Evolutionary conservation across 2,329 filamentous ascomycete genomes (phyloP).

Genomic region (Xylariaceae sp.): DNA sequence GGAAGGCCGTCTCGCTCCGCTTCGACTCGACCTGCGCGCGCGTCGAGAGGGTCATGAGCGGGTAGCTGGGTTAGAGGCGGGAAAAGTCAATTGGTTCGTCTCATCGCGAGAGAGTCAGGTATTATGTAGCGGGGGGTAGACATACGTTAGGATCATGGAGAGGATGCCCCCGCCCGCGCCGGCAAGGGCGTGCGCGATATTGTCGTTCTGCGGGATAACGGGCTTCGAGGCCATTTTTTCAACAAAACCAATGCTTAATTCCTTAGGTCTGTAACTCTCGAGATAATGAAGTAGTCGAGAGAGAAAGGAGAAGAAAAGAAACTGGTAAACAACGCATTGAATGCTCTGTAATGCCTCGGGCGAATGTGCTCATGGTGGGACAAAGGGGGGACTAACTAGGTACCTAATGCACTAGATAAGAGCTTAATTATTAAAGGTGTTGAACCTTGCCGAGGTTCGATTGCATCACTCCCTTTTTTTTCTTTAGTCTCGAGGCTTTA

Average conservation of each 20-base stretch:
- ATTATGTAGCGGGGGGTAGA: slow-evolving; percentile 4
- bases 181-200: slow-evolving; percentile 92
- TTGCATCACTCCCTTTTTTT: slow-evolving; percentile 29
- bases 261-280: background rate
- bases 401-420: slow-evolving; percentile 1
- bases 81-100: slow-evolving; percentile 11
- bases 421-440: slow-evolving; percentile 14
- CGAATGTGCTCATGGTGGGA: background rate
- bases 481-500: background rate
- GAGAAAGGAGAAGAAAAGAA: too few species aligned
- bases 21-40: slow-evolving; percentile 97
- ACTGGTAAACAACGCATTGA: background rate
- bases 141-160: slow-evolving; percentile 91
- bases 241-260: background rate
- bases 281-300: background rate
- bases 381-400: background rate
- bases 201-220: slow-evolving; percentile 84
- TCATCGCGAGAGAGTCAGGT: background rate
- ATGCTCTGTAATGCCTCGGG: background rate
- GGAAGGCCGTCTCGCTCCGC: slow-evolving; percentile 82
- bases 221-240: slow-evolving; percentile 50
- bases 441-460: slow-evolving; percentile 34
- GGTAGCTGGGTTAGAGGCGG: slow-evolving; percentile 65
- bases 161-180: slow-evolving; percentile 91
- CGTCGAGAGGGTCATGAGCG: slow-evolving; percentile 95